Conservation (phyloP, 176 grass and related monocot species). For the Raddia distichophylla region DNA sequence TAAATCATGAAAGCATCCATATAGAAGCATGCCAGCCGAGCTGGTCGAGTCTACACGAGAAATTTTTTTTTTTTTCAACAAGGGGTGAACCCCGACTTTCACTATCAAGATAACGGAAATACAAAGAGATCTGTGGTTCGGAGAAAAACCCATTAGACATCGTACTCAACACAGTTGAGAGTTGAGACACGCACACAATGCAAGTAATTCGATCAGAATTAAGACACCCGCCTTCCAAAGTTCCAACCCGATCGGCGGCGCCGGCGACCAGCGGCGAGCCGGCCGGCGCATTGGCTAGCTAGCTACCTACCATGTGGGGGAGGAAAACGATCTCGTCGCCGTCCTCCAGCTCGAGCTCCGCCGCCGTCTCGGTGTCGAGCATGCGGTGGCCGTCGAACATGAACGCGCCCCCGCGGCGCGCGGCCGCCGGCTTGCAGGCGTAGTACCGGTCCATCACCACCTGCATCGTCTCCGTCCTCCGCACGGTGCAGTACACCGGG, state of each 20-base stretch:
- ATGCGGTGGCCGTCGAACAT: not conserved
- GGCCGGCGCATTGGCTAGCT: not conserved
- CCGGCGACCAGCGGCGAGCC: not conserved
- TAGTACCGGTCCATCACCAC: conserved; percentile 25
- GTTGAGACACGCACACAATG: too few relatives aligned
- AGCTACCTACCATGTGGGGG: conserved; percentile 7
- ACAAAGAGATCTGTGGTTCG: too few relatives aligned
- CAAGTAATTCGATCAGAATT: too few relatives aligned
- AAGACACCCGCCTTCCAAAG: too few relatives aligned
- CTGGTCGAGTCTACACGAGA: too few relatives aligned
- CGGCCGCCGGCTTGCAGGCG: not conserved
- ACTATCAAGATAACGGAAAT: too few relatives aligned
- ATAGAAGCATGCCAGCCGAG: too few relatives aligned
- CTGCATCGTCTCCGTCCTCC: conserved; percentile 1
- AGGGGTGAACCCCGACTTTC: too few relatives aligned
- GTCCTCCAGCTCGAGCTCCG: conserved; percentile 1
- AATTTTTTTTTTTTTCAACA: too few relatives aligned
- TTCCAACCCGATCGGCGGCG: not conserved
- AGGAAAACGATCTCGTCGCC: conserved; percentile 24
- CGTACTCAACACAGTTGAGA: too few relatives aligned
- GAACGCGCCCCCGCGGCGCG: not conserved
- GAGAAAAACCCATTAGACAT: too few relatives aligned
- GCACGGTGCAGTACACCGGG: not conserved
- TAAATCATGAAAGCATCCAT: too few relatives aligned
- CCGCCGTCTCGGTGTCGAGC: not conserved